A percentile compares a stretch with the other conserved stretches of the same genome.
Conservation (phyloP, 305 asterid species). For the Galium porrigens region DNA sequence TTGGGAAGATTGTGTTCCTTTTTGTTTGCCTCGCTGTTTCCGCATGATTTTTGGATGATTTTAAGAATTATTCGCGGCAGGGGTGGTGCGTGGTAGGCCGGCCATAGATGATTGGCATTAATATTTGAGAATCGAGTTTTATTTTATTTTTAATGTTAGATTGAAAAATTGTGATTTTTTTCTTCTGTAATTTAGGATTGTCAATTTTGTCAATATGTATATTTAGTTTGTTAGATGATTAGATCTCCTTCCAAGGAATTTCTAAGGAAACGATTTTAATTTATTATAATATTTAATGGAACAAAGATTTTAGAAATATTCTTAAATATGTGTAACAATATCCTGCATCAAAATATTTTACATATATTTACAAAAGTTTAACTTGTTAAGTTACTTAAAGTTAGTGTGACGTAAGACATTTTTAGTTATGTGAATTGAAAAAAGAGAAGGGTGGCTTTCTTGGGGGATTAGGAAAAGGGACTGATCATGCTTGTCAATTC, state of each 20-base stretch:
- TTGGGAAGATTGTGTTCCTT: neutral
- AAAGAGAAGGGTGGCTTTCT: neutral
- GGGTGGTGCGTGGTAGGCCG: slow-evolving; percentile 5
- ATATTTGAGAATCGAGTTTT: neutral
- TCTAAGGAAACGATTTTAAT: neutral
- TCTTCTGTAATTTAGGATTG: neutral
- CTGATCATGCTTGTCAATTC: slow-evolving; percentile 10
- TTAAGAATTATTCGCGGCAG: slow-evolving; percentile 2
- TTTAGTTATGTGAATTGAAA: slow-evolving; percentile 4
- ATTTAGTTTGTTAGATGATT: neutral
- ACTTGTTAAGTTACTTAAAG: neutral
- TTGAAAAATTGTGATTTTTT: neutral
- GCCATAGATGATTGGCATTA: slow-evolving; percentile 1
- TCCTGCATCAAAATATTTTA: neutral
- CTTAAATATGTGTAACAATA: no score
- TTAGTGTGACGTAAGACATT: neutral
- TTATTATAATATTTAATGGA: no score
- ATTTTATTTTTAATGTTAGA: neutral
- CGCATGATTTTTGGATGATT: neutral
- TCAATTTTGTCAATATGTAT: neutral
- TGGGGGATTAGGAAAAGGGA: slow-evolving; percentile 1
- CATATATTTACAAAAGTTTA: neutral
- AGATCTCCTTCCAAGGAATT: neutral
- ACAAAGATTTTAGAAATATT: no score
- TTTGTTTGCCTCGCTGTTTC: neutral